Evolutionary conservation across 768 basidiomycete species (phyloP).

Genomic region (Amanita rimosa): DNA sequence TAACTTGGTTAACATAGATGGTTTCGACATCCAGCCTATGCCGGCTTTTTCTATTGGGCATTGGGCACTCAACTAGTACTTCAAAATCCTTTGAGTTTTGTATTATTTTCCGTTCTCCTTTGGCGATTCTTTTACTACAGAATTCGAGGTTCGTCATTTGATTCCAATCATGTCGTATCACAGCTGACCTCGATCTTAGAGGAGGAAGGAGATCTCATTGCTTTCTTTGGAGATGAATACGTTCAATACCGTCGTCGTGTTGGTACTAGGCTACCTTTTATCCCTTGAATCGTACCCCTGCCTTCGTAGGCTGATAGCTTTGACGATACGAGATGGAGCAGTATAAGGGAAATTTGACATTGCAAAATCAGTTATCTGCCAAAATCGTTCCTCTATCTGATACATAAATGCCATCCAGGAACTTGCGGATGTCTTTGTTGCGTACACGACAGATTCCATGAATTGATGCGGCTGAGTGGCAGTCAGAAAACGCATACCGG

Average conservation of each 20-base stretch:
- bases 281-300: conserved; percentile 33
- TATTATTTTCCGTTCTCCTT: conserved; percentile 54
- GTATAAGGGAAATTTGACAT: neutral
- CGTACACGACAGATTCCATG: conserved; percentile 94
- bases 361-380: conserved; percentile 28
- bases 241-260: conserved; percentile 62
- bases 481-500: conserved; percentile 3
- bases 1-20: conserved; percentile 31
- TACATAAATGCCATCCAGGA: conserved; percentile 90
- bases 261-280: conserved; percentile 82
- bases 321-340: conserved; percentile 16
- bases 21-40: conserved; percentile 92
- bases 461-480: conserved; percentile 73
- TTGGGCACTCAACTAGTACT: conserved; percentile 87
- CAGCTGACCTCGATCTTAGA: conserved; percentile 27
- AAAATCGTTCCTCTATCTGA: conserved; percentile 67
- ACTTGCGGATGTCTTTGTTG: conserved; percentile 99
- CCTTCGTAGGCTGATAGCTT: conserved; percentile 9
- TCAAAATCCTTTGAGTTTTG: conserved; percentile 72
- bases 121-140: conserved; percentile 84
- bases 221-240: conserved; percentile 90
- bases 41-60: conserved; percentile 98
- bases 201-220: conserved; percentile 70
- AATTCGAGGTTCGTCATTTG: conserved; percentile 51
- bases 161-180: neutral